phyloP scores from a whole-genome alignment of 768 basidiomycete species.

The Collybia nuda region DNA sequence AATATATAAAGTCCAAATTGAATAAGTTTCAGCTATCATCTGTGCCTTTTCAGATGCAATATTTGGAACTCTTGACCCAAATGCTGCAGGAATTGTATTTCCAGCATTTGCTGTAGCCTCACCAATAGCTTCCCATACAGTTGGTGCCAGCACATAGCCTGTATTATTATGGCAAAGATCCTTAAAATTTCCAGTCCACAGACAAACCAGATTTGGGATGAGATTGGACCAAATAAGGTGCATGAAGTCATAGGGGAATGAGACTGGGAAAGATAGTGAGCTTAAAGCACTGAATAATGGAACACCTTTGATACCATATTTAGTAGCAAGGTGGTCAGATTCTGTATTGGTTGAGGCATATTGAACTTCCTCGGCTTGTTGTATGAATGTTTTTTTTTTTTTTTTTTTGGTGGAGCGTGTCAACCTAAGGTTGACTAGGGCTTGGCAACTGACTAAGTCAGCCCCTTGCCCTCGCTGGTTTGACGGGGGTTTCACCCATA shows the following conservation, averaged over 20 bases:
- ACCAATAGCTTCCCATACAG: constrained; percentile 41
- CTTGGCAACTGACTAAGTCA: no score
- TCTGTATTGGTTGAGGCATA: constrained; percentile 12
- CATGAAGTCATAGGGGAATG: constrained; percentile 50
- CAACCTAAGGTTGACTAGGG: no score
- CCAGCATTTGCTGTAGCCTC: constrained; percentile 28
- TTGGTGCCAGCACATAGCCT: constrained; percentile 23
- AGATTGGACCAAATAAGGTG: constrained; percentile 48
- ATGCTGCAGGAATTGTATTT: constrained; percentile 36
- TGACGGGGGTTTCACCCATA: no score
- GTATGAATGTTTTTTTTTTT: constrained; percentile 10
- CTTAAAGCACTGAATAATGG: constrained; percentile 27
- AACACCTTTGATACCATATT: constrained; percentile 33
- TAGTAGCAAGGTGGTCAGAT: constrained; percentile 15
- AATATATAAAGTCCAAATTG: constrained; percentile 38
- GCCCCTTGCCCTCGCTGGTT: no score
- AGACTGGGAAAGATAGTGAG: constrained; percentile 33
- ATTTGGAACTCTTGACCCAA: constrained; percentile 21
- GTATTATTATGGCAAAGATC: constrained; percentile 27
- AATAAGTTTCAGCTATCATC: constrained; percentile 35
- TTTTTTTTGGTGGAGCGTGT: no score
- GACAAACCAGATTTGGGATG: constrained; percentile 34
- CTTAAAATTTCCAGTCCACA: constrained; percentile 43
- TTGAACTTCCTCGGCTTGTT: constrained; percentile 16
- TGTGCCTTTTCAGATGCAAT: constrained; percentile 1